These are phyloP conservation scores for Tillandsia fasciculata DNA, from an alignment of 176 grass and related monocot genomes.

Conservation along the genomic window DNA sequence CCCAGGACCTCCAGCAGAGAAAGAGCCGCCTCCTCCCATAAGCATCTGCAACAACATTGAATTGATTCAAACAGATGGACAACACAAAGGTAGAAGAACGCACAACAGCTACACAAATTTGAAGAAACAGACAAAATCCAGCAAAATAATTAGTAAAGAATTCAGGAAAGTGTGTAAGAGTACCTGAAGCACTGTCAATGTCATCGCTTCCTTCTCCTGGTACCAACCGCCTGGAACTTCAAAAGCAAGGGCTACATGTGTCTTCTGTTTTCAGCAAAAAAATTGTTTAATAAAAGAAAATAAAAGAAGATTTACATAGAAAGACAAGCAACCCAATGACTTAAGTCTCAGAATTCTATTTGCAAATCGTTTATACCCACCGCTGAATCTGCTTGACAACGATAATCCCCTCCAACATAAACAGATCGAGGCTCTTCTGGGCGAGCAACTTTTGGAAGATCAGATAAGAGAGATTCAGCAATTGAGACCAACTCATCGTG, in stretches of 20 bases:
- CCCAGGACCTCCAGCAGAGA: constrained; percentile 83
- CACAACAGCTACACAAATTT: neutral
- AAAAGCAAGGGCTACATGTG: constrained; percentile 75
- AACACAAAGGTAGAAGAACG: too few relatives aligned
- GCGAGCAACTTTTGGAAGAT: constrained; percentile 44
- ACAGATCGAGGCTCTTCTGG: constrained; percentile 55
- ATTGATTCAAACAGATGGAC: neutral
- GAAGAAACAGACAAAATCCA: neutral
- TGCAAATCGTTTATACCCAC: constrained; percentile 32
- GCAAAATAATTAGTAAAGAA: neutral
- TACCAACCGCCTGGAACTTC: constrained; percentile 70
- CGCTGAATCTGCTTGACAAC: constrained; percentile 53
- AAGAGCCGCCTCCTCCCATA: constrained; percentile 81
- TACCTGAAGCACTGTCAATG: constrained; percentile 70
- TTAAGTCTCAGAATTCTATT: neutral
- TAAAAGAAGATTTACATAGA: constrained; percentile 10
- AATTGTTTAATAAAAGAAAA: constrained; percentile 2
- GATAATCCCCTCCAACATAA: constrained; percentile 65
- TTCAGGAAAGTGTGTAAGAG: constrained; percentile 2
- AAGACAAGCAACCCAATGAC: neutral
- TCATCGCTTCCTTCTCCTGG: constrained; percentile 61
- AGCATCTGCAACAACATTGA: constrained; percentile 54
- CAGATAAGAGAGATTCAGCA: constrained; percentile 49
- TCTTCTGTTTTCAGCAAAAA: constrained; percentile 26
- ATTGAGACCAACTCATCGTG: constrained; percentile 68